Base-by-base conservation (phyloP, 2,329 filamentous ascomycete genomes). In the Cercospora zeae-maydis region DNA sequence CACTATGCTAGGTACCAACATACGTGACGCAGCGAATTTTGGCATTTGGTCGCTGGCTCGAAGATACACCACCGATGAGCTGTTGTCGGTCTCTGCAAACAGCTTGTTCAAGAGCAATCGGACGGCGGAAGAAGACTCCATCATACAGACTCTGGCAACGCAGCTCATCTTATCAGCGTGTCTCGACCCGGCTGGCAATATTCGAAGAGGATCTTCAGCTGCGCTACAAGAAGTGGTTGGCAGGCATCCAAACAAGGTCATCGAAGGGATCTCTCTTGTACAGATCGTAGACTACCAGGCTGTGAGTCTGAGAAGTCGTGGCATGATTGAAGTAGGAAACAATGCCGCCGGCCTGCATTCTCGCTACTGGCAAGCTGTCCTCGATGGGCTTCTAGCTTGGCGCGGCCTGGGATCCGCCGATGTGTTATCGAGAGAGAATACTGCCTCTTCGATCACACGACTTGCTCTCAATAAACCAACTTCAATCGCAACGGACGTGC, bases 21-120 rank as follows among this genome's bases (percentile, higher is more conserved):
- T 99, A 14, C 86, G 95, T 52, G 95, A 99, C 78, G 93, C 95
- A 11, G 92, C 95, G 2, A 97, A 93, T 74, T 99, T 98, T 74
- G 95, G 95, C 6, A 88, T 98, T 24, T 99, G 95, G 95, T 90
- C 93, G 1, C 76, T 98, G 7, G 91, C 93, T 21, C 85, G 95
- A 60, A 88, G 93, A 59, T 99, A 98, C 71, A 87, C 86, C 1
- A 96, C 92, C 0, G 73, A 80, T 0, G 93, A 98, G 75, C 82
- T 98, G 6, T 80, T 89, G 10, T 80, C 81, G 0, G 83, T 96
- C 1, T 79, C 85, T n/a, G 55, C 59, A 1, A 58, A 63, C 1
- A 56, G 39, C 8, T 58, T 74, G 10, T 58, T 65, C n/a, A 56
- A 51, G 13, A 62, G 61, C 19, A 62, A 63, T 10, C 47, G 31